A percentile compares a stretch with the other conserved stretches of the same genome.
Conservation (phyloP, 2,329 filamentous ascomycete genomes). For the Colletotrichum salicis region DNA sequence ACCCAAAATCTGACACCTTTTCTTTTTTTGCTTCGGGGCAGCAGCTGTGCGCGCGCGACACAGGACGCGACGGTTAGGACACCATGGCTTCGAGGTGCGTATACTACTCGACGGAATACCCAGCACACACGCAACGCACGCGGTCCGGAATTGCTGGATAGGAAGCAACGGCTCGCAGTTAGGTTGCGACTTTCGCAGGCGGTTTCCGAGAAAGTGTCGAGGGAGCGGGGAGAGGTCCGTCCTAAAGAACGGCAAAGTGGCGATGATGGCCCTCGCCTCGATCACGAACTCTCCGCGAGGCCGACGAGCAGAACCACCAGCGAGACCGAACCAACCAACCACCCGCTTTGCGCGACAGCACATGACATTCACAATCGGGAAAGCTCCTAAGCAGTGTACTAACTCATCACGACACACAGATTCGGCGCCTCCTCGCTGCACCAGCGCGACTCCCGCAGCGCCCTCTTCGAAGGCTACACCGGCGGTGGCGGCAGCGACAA, state of each 20-base stretch:
- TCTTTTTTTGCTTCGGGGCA: not conserved
- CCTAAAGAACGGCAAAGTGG: too few relatives aligned
- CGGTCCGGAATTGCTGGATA: not conserved
- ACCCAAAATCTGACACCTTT: not conserved
- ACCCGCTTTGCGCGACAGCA: not conserved
- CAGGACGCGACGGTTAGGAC: constrained; percentile 6
- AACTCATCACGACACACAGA: constrained; percentile 52
- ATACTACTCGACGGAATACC: not conserved
- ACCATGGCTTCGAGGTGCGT: constrained; percentile 35
- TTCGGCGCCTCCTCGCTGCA: constrained; percentile 76
- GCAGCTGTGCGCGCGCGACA: not conserved
- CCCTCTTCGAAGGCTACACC: constrained; percentile 80
- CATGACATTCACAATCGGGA: not conserved
- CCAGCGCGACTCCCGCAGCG: constrained; percentile 77
- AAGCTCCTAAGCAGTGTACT: not conserved
- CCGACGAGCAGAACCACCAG: too few relatives aligned
- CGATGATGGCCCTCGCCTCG: too few relatives aligned
- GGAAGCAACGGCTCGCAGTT: not conserved
- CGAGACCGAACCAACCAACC: not conserved
- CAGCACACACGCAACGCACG: not conserved
- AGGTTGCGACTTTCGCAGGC: too few relatives aligned
- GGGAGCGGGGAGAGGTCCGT: too few relatives aligned
- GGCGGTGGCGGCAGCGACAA: constrained; percentile 46
- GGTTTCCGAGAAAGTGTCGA: too few relatives aligned
- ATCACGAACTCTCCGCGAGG: too few relatives aligned